A percentile compares a stretch with the other conserved stretches of the same genome.
These are phyloP conservation scores for Meyerozyma sp. DNA, from an alignment of 1,139 yeast species.

Conservation along the genomic window DNA sequence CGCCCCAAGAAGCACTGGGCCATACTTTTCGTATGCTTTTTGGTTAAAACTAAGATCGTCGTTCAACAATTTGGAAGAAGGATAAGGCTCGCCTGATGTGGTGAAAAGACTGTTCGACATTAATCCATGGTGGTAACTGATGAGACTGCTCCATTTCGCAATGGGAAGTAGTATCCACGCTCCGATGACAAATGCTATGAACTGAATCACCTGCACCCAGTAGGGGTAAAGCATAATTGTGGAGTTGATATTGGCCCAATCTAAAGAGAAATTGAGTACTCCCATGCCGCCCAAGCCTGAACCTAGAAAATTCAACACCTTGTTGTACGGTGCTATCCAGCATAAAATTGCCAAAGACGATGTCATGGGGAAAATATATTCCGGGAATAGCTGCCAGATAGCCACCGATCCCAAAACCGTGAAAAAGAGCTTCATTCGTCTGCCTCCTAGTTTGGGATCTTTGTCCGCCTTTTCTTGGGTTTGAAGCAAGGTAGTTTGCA, in stretches of 20 bases:
- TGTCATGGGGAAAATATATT: conserved; percentile 35
- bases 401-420: conserved; percentile 19
- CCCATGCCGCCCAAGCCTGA: conserved; percentile 46
- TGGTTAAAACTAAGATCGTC: conserved; percentile 26
- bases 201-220: conserved; percentile 41
- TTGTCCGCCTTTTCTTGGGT: conserved; percentile 22
- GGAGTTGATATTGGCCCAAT: conserved; percentile 44
- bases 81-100: conserved; percentile 28
- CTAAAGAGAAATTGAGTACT: conserved; percentile 34
- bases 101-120: conserved; percentile 37
- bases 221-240: conserved; percentile 39
- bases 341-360: conserved; percentile 39
- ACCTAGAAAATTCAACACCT: conserved; percentile 34
- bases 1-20: conserved; percentile 26
- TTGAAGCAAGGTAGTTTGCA: conserved; percentile 41
- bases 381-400: conserved; percentile 37
- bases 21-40: conserved; percentile 34
- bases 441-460: conserved; percentile 15
- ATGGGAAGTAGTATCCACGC: conserved; percentile 41
- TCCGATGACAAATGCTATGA: conserved; percentile 32
- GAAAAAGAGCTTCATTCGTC: conserved; percentile 31
- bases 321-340: conserved; percentile 37
- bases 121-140: conserved; percentile 24
- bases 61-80: conserved; percentile 28
- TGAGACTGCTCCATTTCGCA: conserved; percentile 29